Conservation (phyloP, 2,329 filamentous ascomycete genomes). For the Aspergillus phoenicis region DNA sequence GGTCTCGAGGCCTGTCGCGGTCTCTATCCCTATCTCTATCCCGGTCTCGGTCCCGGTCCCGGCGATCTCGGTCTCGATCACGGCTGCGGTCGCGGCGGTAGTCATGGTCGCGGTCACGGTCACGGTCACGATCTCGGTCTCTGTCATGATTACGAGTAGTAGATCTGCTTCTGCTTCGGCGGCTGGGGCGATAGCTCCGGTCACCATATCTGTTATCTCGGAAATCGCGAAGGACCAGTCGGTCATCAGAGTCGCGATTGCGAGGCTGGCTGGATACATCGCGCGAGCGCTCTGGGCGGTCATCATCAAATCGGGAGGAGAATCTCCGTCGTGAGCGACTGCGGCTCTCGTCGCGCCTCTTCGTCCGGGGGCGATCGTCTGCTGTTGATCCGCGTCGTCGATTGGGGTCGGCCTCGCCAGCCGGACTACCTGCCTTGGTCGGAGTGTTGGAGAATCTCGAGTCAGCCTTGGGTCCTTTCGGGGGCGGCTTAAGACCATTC, state of each 20-base stretch:
- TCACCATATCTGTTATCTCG: constrained; percentile 32
- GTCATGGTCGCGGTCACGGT: constrained; percentile 30
- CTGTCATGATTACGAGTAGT: constrained; percentile 29
- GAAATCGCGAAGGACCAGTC: constrained; percentile 34
- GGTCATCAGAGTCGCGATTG: constrained; percentile 39
- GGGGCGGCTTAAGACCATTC: constrained; percentile 38
- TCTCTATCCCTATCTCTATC: constrained; percentile 12
- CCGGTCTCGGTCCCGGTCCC: constrained; percentile 17
- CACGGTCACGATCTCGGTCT: constrained; percentile 29
- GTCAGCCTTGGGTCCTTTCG: constrained; percentile 34
- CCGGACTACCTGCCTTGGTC: constrained; percentile 32
- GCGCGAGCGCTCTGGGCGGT: constrained; percentile 33
- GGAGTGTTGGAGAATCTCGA: constrained; percentile 31
- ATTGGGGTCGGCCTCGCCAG: constrained; percentile 28
- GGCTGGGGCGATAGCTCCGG: constrained; percentile 36
- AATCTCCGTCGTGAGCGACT: constrained; percentile 34
- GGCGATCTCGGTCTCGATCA: constrained; percentile 14
- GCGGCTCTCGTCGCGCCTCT: constrained; percentile 29
- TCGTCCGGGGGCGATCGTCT: constrained; percentile 30
- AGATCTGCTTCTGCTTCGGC: constrained; percentile 41
- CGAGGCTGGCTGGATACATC: constrained; percentile 34
- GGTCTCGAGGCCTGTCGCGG: constrained; percentile 15
- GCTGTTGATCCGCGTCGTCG: constrained; percentile 31
- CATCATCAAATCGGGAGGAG: constrained; percentile 33
- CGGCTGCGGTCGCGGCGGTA: constrained; percentile 28